Evolutionary conservation across 169 alveolate species (phyloP).

Genomic region (Plasmodium billcollinsi): DNA sequence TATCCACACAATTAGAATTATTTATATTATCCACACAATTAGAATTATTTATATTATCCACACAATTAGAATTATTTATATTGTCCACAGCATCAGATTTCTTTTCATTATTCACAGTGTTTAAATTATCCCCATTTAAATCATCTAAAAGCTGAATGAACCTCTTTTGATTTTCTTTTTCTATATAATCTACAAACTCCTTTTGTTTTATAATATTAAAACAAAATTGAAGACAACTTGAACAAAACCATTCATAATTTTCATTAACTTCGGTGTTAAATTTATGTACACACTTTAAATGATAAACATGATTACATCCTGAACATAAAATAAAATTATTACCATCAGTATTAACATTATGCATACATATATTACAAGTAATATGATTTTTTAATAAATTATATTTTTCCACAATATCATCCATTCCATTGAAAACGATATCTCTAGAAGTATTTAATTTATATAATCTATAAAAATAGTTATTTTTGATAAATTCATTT

Average conservation of each 20-base stretch:
- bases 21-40: no score
- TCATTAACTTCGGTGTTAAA: slow-evolving; percentile 51
- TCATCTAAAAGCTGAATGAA: slow-evolving; percentile 28
- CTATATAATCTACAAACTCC: slow-evolving; percentile 34
- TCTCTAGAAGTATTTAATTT: slow-evolving; percentile 38
- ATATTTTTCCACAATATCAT: slow-evolving; percentile 69
- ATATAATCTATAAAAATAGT: slow-evolving; percentile 46
- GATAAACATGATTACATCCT: slow-evolving; percentile 74
- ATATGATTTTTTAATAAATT: slow-evolving; percentile 57
- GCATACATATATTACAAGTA: slow-evolving; percentile 75
- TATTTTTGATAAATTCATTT: slow-evolving; percentile 45
- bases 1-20: no score
- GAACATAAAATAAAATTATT: slow-evolving; percentile 35
- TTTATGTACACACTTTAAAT: slow-evolving; percentile 69
- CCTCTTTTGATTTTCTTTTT: slow-evolving; percentile 51
- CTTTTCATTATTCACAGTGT: no score
- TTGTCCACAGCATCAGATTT: no score
- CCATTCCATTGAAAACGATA: slow-evolving; percentile 27
- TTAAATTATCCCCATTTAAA: background rate
- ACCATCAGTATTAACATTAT: slow-evolving; percentile 46
- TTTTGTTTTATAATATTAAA: slow-evolving; percentile 59
- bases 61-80: no score
- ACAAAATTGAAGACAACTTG: slow-evolving; percentile 51
- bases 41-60: no score
- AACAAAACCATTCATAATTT: slow-evolving; percentile 76